phyloP scores from a whole-genome alignment of 495 filamentous ascomycete genomes.

The Neurospora africana region DNA sequence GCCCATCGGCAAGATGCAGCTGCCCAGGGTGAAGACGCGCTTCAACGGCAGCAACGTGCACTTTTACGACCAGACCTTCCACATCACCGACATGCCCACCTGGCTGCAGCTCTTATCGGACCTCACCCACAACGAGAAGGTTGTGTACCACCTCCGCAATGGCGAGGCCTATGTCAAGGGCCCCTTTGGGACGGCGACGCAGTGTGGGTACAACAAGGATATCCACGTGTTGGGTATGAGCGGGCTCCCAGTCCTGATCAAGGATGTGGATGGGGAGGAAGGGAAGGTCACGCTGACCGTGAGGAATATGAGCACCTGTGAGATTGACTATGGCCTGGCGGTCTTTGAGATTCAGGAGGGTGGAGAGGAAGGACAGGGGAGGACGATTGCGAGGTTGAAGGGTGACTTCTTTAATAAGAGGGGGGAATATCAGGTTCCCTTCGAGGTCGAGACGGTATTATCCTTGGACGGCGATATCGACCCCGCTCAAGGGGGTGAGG shows the following conservation, averaged over 20 bases:
- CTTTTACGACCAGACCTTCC: conserved; percentile 18
- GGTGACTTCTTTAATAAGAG: conserved; percentile 16
- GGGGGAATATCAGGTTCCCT: neutral
- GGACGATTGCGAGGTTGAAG: conserved; percentile 15
- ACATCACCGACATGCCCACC: conserved; percentile 13
- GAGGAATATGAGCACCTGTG: conserved; percentile 18
- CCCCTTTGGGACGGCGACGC: neutral
- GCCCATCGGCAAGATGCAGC: conserved; percentile 17
- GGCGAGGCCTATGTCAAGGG: conserved; percentile 4
- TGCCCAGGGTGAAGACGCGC: conserved; percentile 17
- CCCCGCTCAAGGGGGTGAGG: neutral
- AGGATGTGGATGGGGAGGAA: conserved; percentile 4
- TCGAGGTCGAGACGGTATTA: neutral
- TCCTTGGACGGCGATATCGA: neutral
- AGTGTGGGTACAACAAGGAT: conserved; percentile 16
- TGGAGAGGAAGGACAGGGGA: conserved; percentile 2
- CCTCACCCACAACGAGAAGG: conserved; percentile 5
- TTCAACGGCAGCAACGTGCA: conserved; percentile 12
- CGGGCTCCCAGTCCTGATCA: conserved; percentile 9
- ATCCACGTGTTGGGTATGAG: conserved; percentile 17
- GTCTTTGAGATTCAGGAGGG: conserved; percentile 17
- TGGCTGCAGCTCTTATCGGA: conserved; percentile 15
- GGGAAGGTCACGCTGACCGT: conserved; percentile 5
- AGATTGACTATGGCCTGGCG: conserved; percentile 23
- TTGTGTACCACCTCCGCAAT: conserved; percentile 16